Percentiles rank a stretch among this genome's conserved stretches.
These are phyloP conservation scores for Diaporthe sp. DNA, from an alignment of 2,329 filamentous ascomycete species.

Conservation along the genomic window DNA sequence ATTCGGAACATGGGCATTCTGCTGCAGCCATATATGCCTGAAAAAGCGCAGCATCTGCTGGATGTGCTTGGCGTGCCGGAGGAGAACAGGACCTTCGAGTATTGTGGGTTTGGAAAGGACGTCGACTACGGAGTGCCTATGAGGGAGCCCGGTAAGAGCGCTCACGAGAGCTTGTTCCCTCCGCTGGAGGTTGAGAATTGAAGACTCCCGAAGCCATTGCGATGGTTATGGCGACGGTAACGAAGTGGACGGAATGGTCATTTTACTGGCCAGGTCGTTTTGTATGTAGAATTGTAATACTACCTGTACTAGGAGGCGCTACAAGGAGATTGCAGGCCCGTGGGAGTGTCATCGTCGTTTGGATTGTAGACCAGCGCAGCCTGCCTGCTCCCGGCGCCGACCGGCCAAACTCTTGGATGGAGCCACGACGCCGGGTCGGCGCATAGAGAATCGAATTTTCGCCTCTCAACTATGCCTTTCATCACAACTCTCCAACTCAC, in stretches of 20 bases:
- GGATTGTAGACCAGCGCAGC: not conserved
- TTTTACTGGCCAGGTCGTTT: not conserved
- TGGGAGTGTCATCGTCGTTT: not conserved
- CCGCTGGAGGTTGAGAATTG: constrained; percentile 58
- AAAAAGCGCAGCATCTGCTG: constrained; percentile 78
- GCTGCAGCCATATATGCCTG: constrained; percentile 91
- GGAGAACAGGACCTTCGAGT: constrained; percentile 71
- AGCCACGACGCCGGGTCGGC: not conserved
- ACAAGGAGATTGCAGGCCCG: not conserved
- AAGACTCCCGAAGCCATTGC: constrained; percentile 23
- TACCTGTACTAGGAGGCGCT: not conserved
- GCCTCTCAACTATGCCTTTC: not conserved
- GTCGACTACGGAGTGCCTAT: constrained; percentile 71
- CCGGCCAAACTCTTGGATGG: constrained; percentile 6
- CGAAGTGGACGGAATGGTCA: not conserved
- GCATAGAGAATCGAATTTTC: constrained; percentile 11
- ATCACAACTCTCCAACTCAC: not conserved
- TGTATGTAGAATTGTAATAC: not conserved
- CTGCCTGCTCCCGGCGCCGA: not conserved
- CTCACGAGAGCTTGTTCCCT: constrained; percentile 64
- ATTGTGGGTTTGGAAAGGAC: constrained; percentile 75
- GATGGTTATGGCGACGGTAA: not conserved
- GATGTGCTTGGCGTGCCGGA: constrained; percentile 80
- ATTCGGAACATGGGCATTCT: constrained; percentile 86
- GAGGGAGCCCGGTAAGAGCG: constrained; percentile 50